These are phyloP conservation scores for Alternaria sp. DNA, from an alignment of 2,329 filamentous ascomycete genomes.

Conservation along the genomic window DNA sequence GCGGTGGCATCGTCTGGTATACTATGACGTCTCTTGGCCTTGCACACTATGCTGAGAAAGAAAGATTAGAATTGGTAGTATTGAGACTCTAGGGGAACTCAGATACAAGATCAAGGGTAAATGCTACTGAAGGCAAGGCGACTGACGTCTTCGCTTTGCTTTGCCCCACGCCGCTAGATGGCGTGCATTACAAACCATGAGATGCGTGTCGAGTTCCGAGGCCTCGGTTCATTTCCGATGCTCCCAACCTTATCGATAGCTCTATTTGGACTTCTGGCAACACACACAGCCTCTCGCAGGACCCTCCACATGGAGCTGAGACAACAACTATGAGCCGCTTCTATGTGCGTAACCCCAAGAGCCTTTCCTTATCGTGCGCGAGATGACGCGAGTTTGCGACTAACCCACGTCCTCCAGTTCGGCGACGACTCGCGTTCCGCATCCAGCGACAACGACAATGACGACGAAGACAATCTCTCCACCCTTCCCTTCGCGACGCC, in stretches of 20 bases:
- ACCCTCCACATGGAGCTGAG: conserved; percentile 12
- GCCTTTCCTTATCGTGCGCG: background rate
- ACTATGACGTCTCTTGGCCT: background rate
- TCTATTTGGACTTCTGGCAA: conserved; percentile 16
- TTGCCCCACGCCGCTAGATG: conserved; percentile 13
- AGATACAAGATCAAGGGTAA: background rate
- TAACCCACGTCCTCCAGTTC: conserved; percentile 3
- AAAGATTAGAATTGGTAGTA: background rate
- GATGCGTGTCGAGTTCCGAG: conserved; percentile 16
- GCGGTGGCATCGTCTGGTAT: conserved; percentile 36
- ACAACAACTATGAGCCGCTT: conserved; percentile 55
- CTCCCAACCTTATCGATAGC: conserved; percentile 34
- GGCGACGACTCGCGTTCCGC: conserved; percentile 20
- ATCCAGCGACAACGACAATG: conserved; percentile 23
- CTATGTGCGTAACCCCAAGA: conserved; percentile 46
- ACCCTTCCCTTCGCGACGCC: conserved; percentile 88
- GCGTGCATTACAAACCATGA: conserved; percentile 10
- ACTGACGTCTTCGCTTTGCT: conserved; percentile 7
- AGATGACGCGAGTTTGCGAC: background rate
- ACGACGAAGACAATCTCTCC: conserved; percentile 64
- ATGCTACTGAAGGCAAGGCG: background rate
- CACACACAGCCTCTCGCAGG: background rate
- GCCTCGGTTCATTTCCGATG: conserved; percentile 33
- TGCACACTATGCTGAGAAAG: background rate
- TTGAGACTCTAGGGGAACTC: background rate